phyloP scores from a whole-genome alignment of 768 basidiomycete species.

The Boletellus emodensis region DNA sequence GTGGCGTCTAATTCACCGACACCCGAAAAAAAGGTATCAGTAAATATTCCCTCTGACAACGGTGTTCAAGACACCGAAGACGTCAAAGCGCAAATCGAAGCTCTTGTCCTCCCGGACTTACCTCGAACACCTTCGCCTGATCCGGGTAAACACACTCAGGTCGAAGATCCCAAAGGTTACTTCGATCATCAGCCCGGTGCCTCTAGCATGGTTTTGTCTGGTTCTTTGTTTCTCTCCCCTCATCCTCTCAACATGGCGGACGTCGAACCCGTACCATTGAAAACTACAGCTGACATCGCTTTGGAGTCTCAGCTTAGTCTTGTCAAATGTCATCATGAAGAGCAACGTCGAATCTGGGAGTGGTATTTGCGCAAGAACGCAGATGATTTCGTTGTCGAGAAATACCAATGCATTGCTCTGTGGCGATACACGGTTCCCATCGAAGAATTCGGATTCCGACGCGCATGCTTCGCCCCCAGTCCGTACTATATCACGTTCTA shows the following conservation, averaged over 20 bases:
- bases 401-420: slow-evolving; percentile 85
- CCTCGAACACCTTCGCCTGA: slow-evolving; percentile 38
- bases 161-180: slow-evolving; percentile 38
- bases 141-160: slow-evolving; percentile 23
- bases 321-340: slow-evolving; percentile 77
- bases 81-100: slow-evolving; percentile 67
- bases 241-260: slow-evolving; percentile 31
- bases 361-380: slow-evolving; percentile 88
- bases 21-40: slow-evolving; percentile 21
- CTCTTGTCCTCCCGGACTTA: slow-evolving; percentile 35
- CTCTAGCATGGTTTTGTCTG: slow-evolving; percentile 25
- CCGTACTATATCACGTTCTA: slow-evolving; percentile 83
- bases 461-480: slow-evolving; percentile 73
- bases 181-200: slow-evolving; percentile 37
- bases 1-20: slow-evolving; percentile 28
- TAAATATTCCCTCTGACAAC: neutral
- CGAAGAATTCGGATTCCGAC: slow-evolving; percentile 60
- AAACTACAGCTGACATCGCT: slow-evolving; percentile 64
- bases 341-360: slow-evolving; percentile 89
- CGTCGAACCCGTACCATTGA: slow-evolving; percentile 43
- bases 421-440: slow-evolving; percentile 79
- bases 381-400: slow-evolving; percentile 86
- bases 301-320: slow-evolving; percentile 68
- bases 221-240: slow-evolving; percentile 33
- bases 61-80: slow-evolving; percentile 39